phyloP scores from a whole-genome alignment of 148 eudicot species.

The Rhododendron griersonianum region DNA sequence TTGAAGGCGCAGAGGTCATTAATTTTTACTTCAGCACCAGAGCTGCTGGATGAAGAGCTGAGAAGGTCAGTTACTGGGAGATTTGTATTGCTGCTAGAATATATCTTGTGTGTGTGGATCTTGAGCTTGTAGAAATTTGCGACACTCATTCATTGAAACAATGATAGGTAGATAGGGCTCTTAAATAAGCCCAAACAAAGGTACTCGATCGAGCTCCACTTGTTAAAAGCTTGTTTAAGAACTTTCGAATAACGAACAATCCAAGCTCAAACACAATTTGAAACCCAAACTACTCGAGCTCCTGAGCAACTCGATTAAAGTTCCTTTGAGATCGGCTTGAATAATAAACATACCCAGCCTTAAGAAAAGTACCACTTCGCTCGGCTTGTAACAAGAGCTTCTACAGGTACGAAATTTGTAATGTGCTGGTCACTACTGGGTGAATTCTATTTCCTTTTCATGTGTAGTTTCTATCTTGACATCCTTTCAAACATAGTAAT shows the following conservation, averaged over 20 bases:
- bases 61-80: neutral
- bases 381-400: neutral
- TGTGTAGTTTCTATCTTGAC: neutral
- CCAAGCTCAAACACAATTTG: neutral
- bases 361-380: too few relatives aligned
- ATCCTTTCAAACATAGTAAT: neutral
- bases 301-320: neutral
- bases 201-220: neutral
- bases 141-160: neutral
- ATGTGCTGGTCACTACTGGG: neutral
- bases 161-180: neutral
- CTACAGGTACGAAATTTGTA: neutral
- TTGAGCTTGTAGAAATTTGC: neutral
- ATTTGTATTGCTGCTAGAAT: neutral
- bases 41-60: neutral
- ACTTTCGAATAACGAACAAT: neutral
- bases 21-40: neutral
- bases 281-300: neutral
- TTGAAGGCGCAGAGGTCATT: constrained; percentile 4
- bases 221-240: neutral
- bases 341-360: neutral
- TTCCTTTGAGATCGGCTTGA: neutral
- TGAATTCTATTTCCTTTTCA: neutral
- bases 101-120: neutral
- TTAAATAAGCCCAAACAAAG: neutral